Percentiles rank a stretch among this genome's conserved stretches.
These are phyloP conservation scores for Pseudogymnoascus sp. DNA, from an alignment of 2,329 filamentous ascomycete genomes.

Conservation along the genomic window DNA sequence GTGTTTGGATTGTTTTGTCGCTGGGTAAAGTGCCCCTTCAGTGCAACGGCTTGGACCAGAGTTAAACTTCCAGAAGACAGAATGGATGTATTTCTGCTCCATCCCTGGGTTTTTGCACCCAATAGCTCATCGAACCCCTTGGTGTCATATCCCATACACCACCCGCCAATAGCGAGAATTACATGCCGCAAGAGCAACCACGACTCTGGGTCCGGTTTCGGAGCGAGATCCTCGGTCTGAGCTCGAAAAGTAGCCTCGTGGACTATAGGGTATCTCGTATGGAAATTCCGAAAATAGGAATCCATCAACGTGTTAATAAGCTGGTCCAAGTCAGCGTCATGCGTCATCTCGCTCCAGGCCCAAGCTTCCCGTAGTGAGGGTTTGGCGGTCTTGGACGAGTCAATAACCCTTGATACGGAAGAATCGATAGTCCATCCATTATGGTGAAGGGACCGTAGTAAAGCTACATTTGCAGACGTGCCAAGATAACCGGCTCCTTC, in stretches of 20 bases:
- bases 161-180: slow-evolving; percentile 31
- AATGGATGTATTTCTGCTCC: slow-evolving; percentile 24
- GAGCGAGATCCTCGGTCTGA: slow-evolving; percentile 28
- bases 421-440: slow-evolving; percentile 19
- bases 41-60: slow-evolving; percentile 26
- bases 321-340: background rate
- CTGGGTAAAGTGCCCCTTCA: slow-evolving; percentile 35
- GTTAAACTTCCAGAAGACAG: slow-evolving; percentile 29
- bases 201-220: slow-evolving; percentile 24
- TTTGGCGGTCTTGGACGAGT: slow-evolving; percentile 20
- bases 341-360: slow-evolving; percentile 1
- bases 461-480: slow-evolving; percentile 27
- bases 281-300: slow-evolving; percentile 37
- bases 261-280: slow-evolving; percentile 37
- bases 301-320: slow-evolving; percentile 21
- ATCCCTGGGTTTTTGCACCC: slow-evolving; percentile 24
- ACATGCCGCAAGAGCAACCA: slow-evolving; percentile 31
- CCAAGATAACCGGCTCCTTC: slow-evolving; percentile 30
- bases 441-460: slow-evolving; percentile 23
- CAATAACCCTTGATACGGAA: slow-evolving; percentile 16
- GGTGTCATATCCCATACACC: slow-evolving; percentile 24
- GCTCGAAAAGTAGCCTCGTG: slow-evolving; percentile 38
- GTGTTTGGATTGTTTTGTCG: slow-evolving; percentile 41
- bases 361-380: slow-evolving; percentile 13
- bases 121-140: slow-evolving; percentile 25